Evolutionary conservation across 2,329 filamentous ascomycete genomes (phyloP).

Genomic region (Aspergillus bombycis): DNA sequence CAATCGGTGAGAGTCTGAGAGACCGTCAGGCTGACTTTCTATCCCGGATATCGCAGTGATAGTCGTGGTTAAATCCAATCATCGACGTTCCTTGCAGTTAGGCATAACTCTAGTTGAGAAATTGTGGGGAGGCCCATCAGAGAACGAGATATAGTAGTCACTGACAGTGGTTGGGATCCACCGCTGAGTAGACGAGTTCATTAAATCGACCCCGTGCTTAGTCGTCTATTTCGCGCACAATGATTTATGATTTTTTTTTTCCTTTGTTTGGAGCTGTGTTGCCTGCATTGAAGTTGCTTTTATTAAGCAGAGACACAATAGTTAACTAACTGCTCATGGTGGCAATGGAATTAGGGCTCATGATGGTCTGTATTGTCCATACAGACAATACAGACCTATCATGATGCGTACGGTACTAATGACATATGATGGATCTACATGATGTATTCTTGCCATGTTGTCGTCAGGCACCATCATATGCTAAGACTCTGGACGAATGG

Average conservation of each 20-base stretch:
- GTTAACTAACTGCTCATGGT: no score
- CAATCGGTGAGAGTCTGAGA: background rate
- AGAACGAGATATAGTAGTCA: background rate
- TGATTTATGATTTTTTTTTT: background rate
- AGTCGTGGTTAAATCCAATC: background rate
- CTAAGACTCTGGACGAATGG: background rate
- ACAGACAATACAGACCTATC: background rate
- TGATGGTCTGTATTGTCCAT: background rate
- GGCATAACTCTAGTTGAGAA: constrained; percentile 3
- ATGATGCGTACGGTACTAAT: background rate
- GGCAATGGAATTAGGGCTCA: background rate
- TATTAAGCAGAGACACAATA: no score
- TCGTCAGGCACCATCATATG: background rate
- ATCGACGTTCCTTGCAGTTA: background rate
- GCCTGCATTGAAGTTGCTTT: no score
- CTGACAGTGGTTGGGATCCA: background rate
- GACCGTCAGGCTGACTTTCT: constrained; percentile 10
- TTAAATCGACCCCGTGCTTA: background rate
- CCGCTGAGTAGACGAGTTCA: background rate
- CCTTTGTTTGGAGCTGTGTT: no score
- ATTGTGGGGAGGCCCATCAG: background rate
- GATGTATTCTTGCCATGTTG: background rate
- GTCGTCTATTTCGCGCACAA: background rate
- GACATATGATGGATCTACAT: background rate
- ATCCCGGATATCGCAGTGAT: constrained; percentile 9